These are phyloP conservation scores for Colletotrichum sp. DNA, from an alignment of 2,329 filamentous ascomycete genomes.

Conservation along the genomic window DNA sequence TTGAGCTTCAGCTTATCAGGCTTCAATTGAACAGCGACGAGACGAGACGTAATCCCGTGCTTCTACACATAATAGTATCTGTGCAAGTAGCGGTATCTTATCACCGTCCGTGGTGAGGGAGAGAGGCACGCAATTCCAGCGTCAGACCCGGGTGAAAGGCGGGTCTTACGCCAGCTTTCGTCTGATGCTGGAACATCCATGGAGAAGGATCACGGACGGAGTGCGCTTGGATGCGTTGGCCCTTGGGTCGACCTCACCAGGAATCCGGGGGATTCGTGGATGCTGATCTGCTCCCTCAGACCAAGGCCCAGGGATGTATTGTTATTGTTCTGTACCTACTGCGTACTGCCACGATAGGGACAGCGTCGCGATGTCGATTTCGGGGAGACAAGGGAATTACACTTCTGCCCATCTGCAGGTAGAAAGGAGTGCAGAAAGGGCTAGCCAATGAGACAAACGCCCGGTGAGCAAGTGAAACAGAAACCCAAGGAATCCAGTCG, in stretches of 20 bases:
- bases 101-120: neutral
- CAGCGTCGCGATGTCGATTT: neutral
- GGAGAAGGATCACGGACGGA: neutral
- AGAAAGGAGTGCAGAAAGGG: constrained; percentile 22
- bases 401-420: constrained; percentile 16
- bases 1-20: neutral
- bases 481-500: constrained; percentile 19
- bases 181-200: neutral
- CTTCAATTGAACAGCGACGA: neutral
- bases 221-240: neutral
- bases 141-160: neutral
- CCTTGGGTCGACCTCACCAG: neutral
- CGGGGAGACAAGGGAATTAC: neutral
- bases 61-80: neutral
- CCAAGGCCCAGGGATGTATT: neutral
- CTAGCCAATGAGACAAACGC: constrained; percentile 12
- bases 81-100: neutral
- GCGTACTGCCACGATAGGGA: neutral
- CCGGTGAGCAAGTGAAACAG: constrained; percentile 23
- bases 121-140: neutral
- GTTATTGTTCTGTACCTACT: neutral
- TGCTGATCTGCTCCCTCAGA: neutral
- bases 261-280: neutral
- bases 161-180: neutral
- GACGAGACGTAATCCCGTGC: neutral